Conservation (phyloP, 2,329 filamentous ascomycete genomes). For the Bipolaris victoriae region DNA sequence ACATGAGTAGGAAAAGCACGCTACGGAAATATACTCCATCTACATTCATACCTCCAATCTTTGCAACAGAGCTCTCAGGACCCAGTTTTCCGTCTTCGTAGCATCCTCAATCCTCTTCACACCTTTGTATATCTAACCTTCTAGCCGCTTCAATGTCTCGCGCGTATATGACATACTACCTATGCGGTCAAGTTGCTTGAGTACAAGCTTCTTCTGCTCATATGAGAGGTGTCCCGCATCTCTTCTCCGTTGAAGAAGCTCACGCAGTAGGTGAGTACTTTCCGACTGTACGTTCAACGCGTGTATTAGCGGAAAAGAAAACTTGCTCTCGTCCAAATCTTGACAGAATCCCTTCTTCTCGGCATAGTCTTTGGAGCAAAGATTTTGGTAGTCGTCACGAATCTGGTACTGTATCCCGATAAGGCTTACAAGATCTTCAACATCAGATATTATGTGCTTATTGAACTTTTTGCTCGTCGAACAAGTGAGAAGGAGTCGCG, state of each 20-base stretch:
- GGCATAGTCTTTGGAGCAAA: constrained; percentile 65
- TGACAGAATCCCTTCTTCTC: constrained; percentile 90
- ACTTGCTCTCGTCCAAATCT: constrained; percentile 92
- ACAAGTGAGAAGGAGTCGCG: neutral
- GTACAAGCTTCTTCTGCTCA: constrained; percentile 1
- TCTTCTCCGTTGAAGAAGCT: neutral
- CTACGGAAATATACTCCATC: neutral
- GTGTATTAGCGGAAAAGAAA: constrained; percentile 57
- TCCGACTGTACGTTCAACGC: neutral
- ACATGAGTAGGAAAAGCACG: no score
- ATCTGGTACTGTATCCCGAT: constrained; percentile 69
- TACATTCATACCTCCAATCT: neutral
- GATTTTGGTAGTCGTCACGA: constrained; percentile 87
- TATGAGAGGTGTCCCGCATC: neutral
- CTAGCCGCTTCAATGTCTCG: neutral
- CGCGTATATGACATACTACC: constrained; percentile 1
- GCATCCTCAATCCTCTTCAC: neutral
- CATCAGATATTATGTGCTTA: neutral
- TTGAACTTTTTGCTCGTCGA: neutral
- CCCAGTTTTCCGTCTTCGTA: neutral
- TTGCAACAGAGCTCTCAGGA: constrained; percentile 2
- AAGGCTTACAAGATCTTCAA: neutral
- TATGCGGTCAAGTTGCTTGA: neutral
- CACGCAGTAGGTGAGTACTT: neutral
- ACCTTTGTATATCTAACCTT: neutral